Percentiles rank a stretch among this genome's conserved stretches.
Conservation (phyloP, 2,329 filamentous ascomycete genomes). For the Hymenoscyphus infarciens region DNA sequence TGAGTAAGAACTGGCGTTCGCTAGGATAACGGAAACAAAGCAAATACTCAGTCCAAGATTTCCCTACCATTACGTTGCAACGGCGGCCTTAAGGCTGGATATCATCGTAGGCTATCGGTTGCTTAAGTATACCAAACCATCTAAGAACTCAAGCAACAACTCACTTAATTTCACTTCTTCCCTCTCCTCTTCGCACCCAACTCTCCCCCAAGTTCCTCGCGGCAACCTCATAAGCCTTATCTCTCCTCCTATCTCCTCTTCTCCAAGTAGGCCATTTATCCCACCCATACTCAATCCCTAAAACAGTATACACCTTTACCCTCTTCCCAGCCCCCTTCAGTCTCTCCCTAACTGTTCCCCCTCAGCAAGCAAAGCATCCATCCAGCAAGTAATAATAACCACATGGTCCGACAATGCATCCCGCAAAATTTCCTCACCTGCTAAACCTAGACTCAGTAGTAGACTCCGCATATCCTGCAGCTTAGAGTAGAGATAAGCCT, state of each 20-base stretch:
- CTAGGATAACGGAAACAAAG: too few relatives aligned
- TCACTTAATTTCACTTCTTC: background rate
- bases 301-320: slow-evolving; percentile 23
- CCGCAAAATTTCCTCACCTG: slow-evolving; percentile 20
- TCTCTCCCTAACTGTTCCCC: slow-evolving; percentile 23
- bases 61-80: too few relatives aligned
- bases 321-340: slow-evolving; percentile 24
- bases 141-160: too few relatives aligned
- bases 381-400: slow-evolving; percentile 26
- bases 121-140: too few relatives aligned
- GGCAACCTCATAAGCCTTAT: slow-evolving; percentile 23
- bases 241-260: slow-evolving; percentile 17
- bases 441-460: slow-evolving; percentile 21
- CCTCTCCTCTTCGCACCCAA: slow-evolving; percentile 10
- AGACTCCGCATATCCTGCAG: slow-evolving; percentile 15
- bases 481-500: slow-evolving; percentile 18
- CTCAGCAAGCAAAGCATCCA: slow-evolving; percentile 25
- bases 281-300: slow-evolving; percentile 26
- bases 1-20: too few relatives aligned
- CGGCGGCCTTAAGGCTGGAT: too few relatives aligned
- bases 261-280: slow-evolving; percentile 25
- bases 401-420: slow-evolving; percentile 22
- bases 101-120: too few relatives aligned
- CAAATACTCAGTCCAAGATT: too few relatives aligned
- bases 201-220: slow-evolving; percentile 18